Evolutionary conservation across 345 rosid genomes (phyloP).

Genomic region (Cardamine occulta): DNA sequence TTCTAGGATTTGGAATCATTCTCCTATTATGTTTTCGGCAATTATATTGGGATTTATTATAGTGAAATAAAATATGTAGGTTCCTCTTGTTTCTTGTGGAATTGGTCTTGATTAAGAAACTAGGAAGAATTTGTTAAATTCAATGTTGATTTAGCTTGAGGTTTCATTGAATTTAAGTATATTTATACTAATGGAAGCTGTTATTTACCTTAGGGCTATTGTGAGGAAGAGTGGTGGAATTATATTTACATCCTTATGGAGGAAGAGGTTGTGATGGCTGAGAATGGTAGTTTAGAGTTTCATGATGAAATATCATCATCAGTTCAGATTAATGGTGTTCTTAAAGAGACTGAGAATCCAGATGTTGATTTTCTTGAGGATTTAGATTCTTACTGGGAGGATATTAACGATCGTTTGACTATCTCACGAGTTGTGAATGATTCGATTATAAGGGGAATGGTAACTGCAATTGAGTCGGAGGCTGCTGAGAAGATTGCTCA

Average conservation of each 20-base stretch:
- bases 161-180: not conserved
- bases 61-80: constrained; percentile 2
- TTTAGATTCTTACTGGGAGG: constrained; percentile 67
- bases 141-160: not conserved
- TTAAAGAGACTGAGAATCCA: constrained; percentile 55
- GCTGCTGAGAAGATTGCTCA: constrained; percentile 65
- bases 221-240: constrained; percentile 4
- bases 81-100: constrained; percentile 2
- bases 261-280: constrained; percentile 39
- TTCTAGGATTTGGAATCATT: not conserved
- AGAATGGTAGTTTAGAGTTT: constrained; percentile 38
- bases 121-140: not conserved
- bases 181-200: constrained; percentile 14
- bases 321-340: constrained; percentile 24
- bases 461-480: constrained; percentile 64
- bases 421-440: constrained; percentile 83
- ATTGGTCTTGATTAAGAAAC: constrained; percentile 27
- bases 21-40: not conserved
- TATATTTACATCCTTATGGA: constrained; percentile 24
- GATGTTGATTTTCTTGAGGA: constrained; percentile 55
- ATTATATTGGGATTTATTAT: not conserved
- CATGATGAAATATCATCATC: constrained; percentile 21
- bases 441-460: constrained; percentile 76
- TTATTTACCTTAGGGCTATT: constrained; percentile 1
- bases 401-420: constrained; percentile 55